Base-by-base conservation (phyloP, 2,329 filamentous ascomycete genomes). In the Cyphellophora europaea region DNA sequence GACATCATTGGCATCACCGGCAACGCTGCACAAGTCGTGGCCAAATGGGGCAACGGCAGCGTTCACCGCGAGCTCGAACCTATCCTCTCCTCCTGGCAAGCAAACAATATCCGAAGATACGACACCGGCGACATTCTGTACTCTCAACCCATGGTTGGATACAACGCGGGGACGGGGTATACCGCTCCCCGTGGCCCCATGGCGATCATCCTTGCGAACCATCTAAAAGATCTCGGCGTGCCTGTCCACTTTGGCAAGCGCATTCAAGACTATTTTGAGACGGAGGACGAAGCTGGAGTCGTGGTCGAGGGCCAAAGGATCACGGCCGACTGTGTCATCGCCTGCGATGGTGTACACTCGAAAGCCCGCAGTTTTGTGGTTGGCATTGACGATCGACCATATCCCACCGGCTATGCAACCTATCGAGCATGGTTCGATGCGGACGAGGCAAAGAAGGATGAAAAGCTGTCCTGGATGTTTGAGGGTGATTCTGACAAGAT, bases 1-100 rank as follows among this genome's bases (percentile, higher is more conserved):
- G 65, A 69, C 42, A 66, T 69, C 35, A 67, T 70, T 41, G 51
- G 48, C 6, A 47, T 53, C 18, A 47, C 49, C 10, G 37, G 44
- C n/a, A 48, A 48, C 27, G 42, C 37, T 15, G 43, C 41, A 10
- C 44, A 44, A 12, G 47, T 48, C 17, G 38, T 48, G 25, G 36
- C 57, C 52, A 37, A 36, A 30, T 47, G 44, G 44, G 38, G 44
- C 19, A 48, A 45, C 32, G 51, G 52, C 13, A 48, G 47, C 33
- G 39, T 40, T 13, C 33, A 40, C 23, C 21, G 45, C n/a, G 19
- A 18, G 14, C 23, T 35, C 14, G 23, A 16, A 15, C 33, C 33
- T 2, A 11, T 35, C 5, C 27, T 35, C 12, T 35, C 33, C 12
- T 29, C 12, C 2, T 35, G 27, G 23, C 10, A n/a, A 2, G 25